These are phyloP conservation scores for Plasmopara viticola DNA, from an alignment of 352 stramenopile species.

Conservation along the genomic window DNA sequence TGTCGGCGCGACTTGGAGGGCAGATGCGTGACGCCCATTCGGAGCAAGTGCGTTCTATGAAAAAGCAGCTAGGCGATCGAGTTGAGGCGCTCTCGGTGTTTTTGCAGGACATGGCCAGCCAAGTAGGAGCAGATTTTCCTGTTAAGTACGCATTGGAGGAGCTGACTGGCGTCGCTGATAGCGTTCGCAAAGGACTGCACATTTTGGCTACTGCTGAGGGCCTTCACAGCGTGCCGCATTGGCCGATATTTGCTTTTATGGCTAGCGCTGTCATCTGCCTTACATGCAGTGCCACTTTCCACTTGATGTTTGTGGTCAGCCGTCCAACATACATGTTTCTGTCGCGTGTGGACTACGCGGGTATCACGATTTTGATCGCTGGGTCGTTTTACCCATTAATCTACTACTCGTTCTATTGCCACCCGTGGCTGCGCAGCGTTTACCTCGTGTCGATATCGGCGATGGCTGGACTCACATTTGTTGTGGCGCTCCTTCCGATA, in stretches of 20 bases:
- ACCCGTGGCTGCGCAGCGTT: constrained; percentile 48
- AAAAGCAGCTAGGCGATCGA: constrained; percentile 44
- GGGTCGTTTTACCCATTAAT: constrained; percentile 84
- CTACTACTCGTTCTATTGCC: constrained; percentile 88
- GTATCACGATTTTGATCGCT: constrained; percentile 83
- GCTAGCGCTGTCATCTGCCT: constrained; percentile 74
- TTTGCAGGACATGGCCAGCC: constrained; percentile 56
- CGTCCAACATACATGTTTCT: constrained; percentile 67
- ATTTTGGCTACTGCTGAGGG: constrained; percentile 56
- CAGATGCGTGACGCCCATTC: constrained; percentile 38
- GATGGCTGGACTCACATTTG: constrained; percentile 66
- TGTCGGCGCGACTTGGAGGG: constrained; percentile 46
- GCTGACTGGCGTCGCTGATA: constrained; percentile 64
- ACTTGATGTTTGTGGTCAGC: constrained; percentile 82
- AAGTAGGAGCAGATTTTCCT: constrained; percentile 68
- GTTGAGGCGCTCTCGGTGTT: constrained; percentile 68
- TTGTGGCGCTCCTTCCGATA: constrained; percentile 54
- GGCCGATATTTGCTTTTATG: constrained; percentile 85
- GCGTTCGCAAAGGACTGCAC: constrained; percentile 72
- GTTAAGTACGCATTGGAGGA: constrained; percentile 76
- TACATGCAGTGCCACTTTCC: constrained; percentile 76
- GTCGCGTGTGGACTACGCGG: constrained; percentile 76
- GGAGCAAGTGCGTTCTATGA: constrained; percentile 50
- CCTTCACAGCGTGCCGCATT: constrained; percentile 69
- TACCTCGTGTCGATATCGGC: constrained; percentile 66